A percentile compares a stretch with the other conserved stretches of the same genome.
These are phyloP conservation scores for Linum trigynum DNA, from an alignment of 345 rosid genomes.

Conservation along the genomic window DNA sequence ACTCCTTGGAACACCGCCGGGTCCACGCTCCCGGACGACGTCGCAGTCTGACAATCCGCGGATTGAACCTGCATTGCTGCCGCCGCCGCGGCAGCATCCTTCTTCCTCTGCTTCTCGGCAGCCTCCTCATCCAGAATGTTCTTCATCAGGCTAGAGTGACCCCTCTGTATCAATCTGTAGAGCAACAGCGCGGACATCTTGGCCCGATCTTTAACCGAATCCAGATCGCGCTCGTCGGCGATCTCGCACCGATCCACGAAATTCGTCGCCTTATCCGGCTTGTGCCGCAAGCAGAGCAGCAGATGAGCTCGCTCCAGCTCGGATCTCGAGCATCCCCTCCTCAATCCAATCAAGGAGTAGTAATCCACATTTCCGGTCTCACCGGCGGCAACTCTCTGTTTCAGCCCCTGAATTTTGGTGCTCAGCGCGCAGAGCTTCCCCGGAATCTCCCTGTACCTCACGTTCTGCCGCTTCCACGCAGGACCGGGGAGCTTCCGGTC, in stretches of 20 bases:
- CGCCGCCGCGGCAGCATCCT: constrained; percentile 33
- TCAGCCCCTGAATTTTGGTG: constrained; percentile 49
- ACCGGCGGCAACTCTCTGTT: constrained; percentile 66
- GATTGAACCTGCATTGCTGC: constrained; percentile 32
- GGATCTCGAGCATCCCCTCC: constrained; percentile 80
- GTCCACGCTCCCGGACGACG: constrained; percentile 20
- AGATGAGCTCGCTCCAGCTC: constrained; percentile 86
- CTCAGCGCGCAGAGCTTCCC: constrained; percentile 66
- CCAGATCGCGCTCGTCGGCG: constrained; percentile 52
- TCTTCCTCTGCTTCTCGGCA: constrained; percentile 50
- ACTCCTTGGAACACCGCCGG: constrained; percentile 67
- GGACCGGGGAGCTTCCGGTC: constrained; percentile 94
- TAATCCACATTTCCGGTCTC: constrained; percentile 79
- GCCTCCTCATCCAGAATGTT: constrained; percentile 40
- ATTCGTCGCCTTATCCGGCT: constrained; percentile 63
- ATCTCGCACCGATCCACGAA: constrained; percentile 80
- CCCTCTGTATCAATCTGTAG: constrained; percentile 1
- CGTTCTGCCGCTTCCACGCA: constrained; percentile 81
- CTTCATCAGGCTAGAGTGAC: background rate
- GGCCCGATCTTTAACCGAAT: constrained; percentile 45
- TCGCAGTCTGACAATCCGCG: constrained; percentile 8
- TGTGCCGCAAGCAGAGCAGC: constrained; percentile 59
- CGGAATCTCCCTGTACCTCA: constrained; percentile 77
- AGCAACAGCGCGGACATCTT: constrained; percentile 2
- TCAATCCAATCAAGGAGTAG: constrained; percentile 65